A percentile compares a stretch with the other conserved stretches of the same genome.
Conservation (phyloP, 768 basidiomycete species). For the Lanmaoa pseudosensibilis region DNA sequence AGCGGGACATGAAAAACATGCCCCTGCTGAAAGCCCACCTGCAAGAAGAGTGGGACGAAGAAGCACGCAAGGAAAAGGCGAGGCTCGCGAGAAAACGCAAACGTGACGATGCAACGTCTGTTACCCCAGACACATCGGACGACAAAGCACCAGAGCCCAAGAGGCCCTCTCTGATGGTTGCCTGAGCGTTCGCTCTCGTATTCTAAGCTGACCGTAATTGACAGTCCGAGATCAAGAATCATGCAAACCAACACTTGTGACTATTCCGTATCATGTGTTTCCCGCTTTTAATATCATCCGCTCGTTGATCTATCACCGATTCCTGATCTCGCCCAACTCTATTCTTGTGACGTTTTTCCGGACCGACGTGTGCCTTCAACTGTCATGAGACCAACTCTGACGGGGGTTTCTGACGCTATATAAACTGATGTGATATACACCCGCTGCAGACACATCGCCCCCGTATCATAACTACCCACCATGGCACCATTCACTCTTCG, state of each 20-base stretch:
- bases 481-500: not conserved
- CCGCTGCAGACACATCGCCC: not conserved
- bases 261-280: not conserved
- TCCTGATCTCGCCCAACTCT: not conserved
- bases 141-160: slow-evolving; percentile 15
- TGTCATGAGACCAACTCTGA: not conserved
- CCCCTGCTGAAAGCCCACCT: slow-evolving; percentile 75
- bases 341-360: slow-evolving; percentile 21
- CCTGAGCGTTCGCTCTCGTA: not conserved
- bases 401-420: not conserved
- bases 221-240: not conserved
- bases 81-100: slow-evolving; percentile 45
- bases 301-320: no score
- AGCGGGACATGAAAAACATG: slow-evolving; percentile 62
- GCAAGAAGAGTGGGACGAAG: slow-evolving; percentile 66
- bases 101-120: slow-evolving; percentile 8
- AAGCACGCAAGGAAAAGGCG: slow-evolving; percentile 42
- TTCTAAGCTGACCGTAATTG: not conserved
- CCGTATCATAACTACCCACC: not conserved
- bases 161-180: slow-evolving; percentile 3
- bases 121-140: not conserved
- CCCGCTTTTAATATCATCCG: slow-evolving; percentile 7
- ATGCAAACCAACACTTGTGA: not conserved
- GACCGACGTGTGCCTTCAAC: not conserved
- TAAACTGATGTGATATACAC: not conserved